Conservation (phyloP, 2,329 filamentous ascomycete genomes). For the Pseudogymnoascus sp. region DNA sequence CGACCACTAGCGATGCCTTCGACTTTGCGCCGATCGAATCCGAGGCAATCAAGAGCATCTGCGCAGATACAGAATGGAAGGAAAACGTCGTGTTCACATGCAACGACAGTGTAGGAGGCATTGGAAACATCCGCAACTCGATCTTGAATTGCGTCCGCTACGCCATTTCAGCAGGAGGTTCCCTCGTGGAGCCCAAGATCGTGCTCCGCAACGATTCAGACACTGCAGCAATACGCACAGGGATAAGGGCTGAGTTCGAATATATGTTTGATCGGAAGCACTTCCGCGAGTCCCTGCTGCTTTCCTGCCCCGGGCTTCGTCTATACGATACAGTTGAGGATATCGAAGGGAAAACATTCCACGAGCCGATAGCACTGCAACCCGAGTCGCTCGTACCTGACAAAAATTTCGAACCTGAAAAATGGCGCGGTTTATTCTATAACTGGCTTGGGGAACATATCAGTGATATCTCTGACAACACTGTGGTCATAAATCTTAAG, state of each 20-base stretch:
- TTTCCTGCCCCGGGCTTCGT: constrained; percentile 21
- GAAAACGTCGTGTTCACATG: constrained; percentile 21
- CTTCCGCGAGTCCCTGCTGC: constrained; percentile 18
- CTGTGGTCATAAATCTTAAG: constrained; percentile 10
- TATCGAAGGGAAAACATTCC: constrained; percentile 10
- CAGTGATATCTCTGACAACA: constrained; percentile 9
- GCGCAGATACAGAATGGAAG: constrained; percentile 21
- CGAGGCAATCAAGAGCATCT: constrained; percentile 18
- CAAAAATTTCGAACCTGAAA: constrained; percentile 18
- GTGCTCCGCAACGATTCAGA: constrained; percentile 15
- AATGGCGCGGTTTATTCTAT: constrained; percentile 19
- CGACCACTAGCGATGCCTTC: constrained; percentile 16
- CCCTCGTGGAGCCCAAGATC: constrained; percentile 18
- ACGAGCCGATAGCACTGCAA: constrained; percentile 17
- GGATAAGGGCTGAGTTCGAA: constrained; percentile 14
- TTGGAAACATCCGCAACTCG: constrained; percentile 25
- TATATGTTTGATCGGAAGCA: constrained; percentile 24
- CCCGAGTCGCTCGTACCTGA: constrained; percentile 20
- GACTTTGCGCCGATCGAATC: constrained; percentile 19
- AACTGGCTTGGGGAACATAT: constrained; percentile 18
- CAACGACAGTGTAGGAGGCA: constrained; percentile 21
- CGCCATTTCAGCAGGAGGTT: constrained; percentile 22
- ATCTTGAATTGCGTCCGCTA: constrained; percentile 25
- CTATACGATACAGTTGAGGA: constrained; percentile 19
- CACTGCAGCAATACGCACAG: constrained; percentile 17